Evolutionary conservation across 176 grass and related monocot genomes (phyloP), one percentile per base, ranked within the genome.

Genomic region (Raddia distichophylla): DNA sequence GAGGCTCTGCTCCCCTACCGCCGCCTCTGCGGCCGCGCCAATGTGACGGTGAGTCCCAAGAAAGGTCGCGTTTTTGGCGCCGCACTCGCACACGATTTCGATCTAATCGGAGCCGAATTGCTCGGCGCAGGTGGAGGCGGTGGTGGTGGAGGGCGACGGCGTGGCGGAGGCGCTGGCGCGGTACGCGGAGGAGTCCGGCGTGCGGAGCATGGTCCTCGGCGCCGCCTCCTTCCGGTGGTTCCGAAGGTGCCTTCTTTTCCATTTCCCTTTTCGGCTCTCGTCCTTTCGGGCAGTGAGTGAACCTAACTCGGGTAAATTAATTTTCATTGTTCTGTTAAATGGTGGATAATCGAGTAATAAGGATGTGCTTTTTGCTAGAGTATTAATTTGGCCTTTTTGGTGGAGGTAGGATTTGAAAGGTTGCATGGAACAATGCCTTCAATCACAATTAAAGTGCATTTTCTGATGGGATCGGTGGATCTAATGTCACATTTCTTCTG

Each of bases 151-250:
- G 79, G 84, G 92, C 61, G 66, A 90, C 68, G 62, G 73, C 71
- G 92, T 88, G 71, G 92, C 86, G n/a, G 84, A 74, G 67, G 83
- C 86, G 56, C 84, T 98, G 65, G 43, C 86, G 73, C 84, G 79
- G 47, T 95, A 91, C 75, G 84, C 87, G 16, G 78, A 68, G 22
- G 81, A 88, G 22, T 91, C 84, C 46, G 81, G 90, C 83, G 86
- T 77, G n/a, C 88, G 64, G 84, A 93, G 77, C 86, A 82, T 98
- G 62, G 92, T 98, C 40, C 64, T 98, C 12, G 95, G 95, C 65
- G 86, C 84, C 0, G 79, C 81, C 37, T 89, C 89, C 59, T 59
- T 86, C 64, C 42, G 65, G 71, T 92, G 73, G 88, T 67, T 94
- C 33, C 82, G 78, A 43, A 92, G 87, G 94, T 92, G 9, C 33